Conservation (phyloP, 768 basidiomycete genomes). For the Pleurotus eryngii region DNA sequence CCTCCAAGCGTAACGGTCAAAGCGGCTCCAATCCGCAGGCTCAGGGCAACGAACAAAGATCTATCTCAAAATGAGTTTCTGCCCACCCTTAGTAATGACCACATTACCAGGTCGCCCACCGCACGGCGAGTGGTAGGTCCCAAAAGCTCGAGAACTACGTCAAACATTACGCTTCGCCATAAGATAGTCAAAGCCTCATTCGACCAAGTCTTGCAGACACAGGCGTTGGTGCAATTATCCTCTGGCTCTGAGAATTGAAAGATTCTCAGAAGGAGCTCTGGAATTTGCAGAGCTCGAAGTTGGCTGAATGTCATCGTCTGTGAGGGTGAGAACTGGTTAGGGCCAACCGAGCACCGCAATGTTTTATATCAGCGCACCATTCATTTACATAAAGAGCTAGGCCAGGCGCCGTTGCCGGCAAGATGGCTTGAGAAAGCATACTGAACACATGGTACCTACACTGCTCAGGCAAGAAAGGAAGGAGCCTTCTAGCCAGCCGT, state of each 20-base stretch:
- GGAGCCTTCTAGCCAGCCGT: neutral
- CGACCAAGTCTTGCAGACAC: neutral
- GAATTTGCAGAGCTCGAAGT: neutral
- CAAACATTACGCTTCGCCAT: neutral
- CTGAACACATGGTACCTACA: neutral
- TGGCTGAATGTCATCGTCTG: too few relatives aligned
- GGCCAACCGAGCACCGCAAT: too few relatives aligned
- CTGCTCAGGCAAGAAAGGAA: neutral
- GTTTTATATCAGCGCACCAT: too few relatives aligned
- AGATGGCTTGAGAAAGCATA: too few relatives aligned
- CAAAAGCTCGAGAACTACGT: neutral
- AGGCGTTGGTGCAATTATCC: neutral
- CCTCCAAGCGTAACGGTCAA: neutral
- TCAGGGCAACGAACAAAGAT: neutral
- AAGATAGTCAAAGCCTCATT: neutral
- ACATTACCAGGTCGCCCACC: neutral
- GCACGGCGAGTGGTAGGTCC: neutral
- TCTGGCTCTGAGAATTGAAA: neutral
- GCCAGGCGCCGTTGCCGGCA: too few relatives aligned
- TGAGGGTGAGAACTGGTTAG: too few relatives aligned
- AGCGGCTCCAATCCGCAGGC: neutral
- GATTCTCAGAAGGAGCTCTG: neutral
- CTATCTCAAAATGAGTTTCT: neutral
- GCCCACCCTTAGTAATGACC: neutral
- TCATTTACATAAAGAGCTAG: too few relatives aligned